A percentile compares a stretch with the other conserved stretches of the same genome.
Conservation (phyloP, 495 filamentous ascomycete genomes). For the Parathielavia hyrcaniae region DNA sequence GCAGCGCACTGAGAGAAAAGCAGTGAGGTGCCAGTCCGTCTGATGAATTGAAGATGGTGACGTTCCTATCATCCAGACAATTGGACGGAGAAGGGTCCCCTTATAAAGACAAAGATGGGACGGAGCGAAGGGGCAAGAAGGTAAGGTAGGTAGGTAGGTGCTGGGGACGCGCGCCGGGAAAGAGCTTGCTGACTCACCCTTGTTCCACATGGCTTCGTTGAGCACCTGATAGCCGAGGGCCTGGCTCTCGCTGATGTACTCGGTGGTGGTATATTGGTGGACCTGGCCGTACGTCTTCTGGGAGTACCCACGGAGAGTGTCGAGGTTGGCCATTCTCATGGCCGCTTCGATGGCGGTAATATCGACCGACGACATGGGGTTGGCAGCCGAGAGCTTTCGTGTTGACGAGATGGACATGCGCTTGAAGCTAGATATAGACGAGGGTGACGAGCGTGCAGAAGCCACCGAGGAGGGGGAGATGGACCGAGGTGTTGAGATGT, state of each 20-base stretch:
- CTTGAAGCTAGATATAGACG: constrained; percentile 46
- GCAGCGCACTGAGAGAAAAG: not conserved
- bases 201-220: constrained; percentile 53
- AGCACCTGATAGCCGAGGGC: constrained; percentile 53
- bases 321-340: constrained; percentile 50
- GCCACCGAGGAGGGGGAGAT: constrained; percentile 45
- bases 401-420: constrained; percentile 47
- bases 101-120: constrained; percentile 6
- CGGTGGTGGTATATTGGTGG: constrained; percentile 44
- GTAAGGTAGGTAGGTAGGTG: too few species aligned
- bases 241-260: constrained; percentile 43
- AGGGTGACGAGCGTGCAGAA: constrained; percentile 46
- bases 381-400: constrained; percentile 44
- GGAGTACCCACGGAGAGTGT: constrained; percentile 47
- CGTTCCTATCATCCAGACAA: not conserved
- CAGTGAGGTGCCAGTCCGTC: not conserved
- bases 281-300: constrained; percentile 48
- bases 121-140: constrained; percentile 1
- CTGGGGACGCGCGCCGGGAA: not conserved
- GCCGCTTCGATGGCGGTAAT: constrained; percentile 47
- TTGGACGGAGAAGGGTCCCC: constrained; percentile 5
- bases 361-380: constrained; percentile 51
- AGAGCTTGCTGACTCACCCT: constrained; percentile 40
- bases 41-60: not conserved
- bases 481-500: constrained; percentile 50